Conservation (phyloP, 2,329 filamentous ascomycete genomes). For the Colletotrichum scovillei region DNA sequence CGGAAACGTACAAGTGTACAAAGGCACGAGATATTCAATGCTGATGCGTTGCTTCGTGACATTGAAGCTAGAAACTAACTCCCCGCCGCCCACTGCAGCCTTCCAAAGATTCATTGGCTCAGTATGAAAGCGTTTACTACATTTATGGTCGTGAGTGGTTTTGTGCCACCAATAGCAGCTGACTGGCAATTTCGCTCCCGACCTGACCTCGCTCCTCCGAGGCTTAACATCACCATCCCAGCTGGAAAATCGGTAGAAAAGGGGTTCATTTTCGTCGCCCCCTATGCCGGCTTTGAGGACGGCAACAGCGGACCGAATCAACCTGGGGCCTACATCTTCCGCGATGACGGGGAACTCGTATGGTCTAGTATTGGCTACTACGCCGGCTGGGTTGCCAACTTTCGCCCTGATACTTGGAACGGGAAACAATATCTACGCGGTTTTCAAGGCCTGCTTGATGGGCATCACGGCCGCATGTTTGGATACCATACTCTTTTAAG, state of each 20-base stretch:
- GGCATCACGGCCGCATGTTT: conserved; percentile 46
- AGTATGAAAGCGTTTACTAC: no score
- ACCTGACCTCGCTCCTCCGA: conserved; percentile 32
- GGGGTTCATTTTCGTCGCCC: conserved; percentile 8
- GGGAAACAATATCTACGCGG: conserved; percentile 5
- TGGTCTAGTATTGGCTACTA: conserved; percentile 24
- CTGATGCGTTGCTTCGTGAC: no score
- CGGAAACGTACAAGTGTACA: no score
- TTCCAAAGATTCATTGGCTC: no score
- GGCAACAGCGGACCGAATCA: neutral
- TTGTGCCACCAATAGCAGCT: conserved; percentile 8
- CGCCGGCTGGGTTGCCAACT: conserved; percentile 23
- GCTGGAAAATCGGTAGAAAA: neutral
- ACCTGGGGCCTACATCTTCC: conserved; percentile 15
- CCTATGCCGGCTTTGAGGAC: neutral
- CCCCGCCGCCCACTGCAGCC: no score
- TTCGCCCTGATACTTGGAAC: conserved; percentile 14
- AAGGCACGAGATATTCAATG: no score
- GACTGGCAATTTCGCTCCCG: conserved; percentile 40
- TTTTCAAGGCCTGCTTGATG: conserved; percentile 37
- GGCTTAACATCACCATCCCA: conserved; percentile 15
- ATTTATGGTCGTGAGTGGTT: neutral
- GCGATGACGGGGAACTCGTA: conserved; percentile 22
- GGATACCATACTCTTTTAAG: conserved; percentile 39
- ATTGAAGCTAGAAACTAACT: no score